Evolutionary conservation across 495 filamentous ascomycete species (phyloP).

Genomic region (Xylaria bambusicola): DNA sequence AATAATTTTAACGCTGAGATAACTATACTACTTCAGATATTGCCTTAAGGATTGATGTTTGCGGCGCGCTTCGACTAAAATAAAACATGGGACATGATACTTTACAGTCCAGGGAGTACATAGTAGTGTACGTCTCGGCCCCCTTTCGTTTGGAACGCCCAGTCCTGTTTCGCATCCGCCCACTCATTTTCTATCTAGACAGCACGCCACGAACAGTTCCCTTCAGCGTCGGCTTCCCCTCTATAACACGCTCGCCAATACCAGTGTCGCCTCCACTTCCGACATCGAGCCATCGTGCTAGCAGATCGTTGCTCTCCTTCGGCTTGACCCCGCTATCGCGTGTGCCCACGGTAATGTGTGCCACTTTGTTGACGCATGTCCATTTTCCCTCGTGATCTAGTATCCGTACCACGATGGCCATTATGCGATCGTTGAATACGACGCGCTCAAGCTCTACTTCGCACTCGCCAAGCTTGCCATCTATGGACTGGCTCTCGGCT

Average conservation of each 20-base stretch:
- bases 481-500: constrained; percentile 36
- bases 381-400: constrained; percentile 53
- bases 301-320: constrained; percentile 86
- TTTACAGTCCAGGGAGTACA: too few relatives aligned
- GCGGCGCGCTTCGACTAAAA: too few relatives aligned
- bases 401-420: constrained; percentile 83
- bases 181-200: constrained; percentile 38
- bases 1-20: too few relatives aligned
- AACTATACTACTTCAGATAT: too few relatives aligned
- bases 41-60: too few relatives aligned
- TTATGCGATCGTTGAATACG: constrained; percentile 79
- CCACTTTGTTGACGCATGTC: constrained; percentile 73
- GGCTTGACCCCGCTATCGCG: constrained; percentile 73
- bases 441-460: constrained; percentile 59
- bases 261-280: constrained; percentile 48
- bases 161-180: background rate
- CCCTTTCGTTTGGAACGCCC: constrained; percentile 1
- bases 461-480: constrained; percentile 47
- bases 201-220: constrained; percentile 47
- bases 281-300: constrained; percentile 64
- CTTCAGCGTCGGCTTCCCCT: constrained; percentile 42
- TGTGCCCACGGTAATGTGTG: constrained; percentile 90
- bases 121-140: too few relatives aligned
- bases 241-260: constrained; percentile 51
- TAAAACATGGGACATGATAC: too few relatives aligned